phyloP scores from a whole-genome alignment of 2,329 filamentous ascomycete genomes.

The Alternaria brassicicola region DNA sequence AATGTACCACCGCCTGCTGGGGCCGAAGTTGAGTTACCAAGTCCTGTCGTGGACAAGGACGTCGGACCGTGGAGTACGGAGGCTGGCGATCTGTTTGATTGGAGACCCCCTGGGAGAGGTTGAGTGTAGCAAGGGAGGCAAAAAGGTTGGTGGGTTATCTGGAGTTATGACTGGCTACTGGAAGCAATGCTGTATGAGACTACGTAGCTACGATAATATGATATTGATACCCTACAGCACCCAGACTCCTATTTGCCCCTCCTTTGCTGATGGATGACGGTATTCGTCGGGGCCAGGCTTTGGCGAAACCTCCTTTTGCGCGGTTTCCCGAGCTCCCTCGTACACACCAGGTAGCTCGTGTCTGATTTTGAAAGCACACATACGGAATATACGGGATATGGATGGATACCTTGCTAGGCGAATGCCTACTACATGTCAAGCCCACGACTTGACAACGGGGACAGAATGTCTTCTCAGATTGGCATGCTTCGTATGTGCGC shows the following conservation, averaged over 20 bases:
- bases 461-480: neutral
- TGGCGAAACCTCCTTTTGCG: neutral
- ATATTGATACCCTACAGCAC: conserved; percentile 5
- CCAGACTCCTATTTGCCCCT: too few relatives aligned
- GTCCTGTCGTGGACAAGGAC: conserved; percentile 57
- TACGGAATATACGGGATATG: too few relatives aligned
- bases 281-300: too few relatives aligned
- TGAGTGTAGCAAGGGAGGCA: neutral
- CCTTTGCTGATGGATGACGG: neutral
- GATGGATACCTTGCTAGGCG: neutral
- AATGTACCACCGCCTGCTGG: conserved; percentile 17
- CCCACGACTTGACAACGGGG: too few relatives aligned
- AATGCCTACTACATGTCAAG: neutral
- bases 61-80: conserved; percentile 73
- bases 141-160: neutral
- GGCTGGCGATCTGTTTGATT: conserved; percentile 70
- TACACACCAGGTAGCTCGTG: neutral
- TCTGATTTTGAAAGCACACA: neutral
- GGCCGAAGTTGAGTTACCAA: conserved; percentile 24
- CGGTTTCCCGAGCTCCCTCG: too few relatives aligned
- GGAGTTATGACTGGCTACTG: neutral
- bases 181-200: neutral
- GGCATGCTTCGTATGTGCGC: neutral
- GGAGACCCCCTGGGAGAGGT: conserved; percentile 54
- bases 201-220: neutral